Percentiles rank a stretch among this genome's conserved stretches.
These are phyloP conservation scores for Talaromyces sp. DNA, from an alignment of 2,329 filamentous ascomycete genomes.

Conservation along the genomic window DNA sequence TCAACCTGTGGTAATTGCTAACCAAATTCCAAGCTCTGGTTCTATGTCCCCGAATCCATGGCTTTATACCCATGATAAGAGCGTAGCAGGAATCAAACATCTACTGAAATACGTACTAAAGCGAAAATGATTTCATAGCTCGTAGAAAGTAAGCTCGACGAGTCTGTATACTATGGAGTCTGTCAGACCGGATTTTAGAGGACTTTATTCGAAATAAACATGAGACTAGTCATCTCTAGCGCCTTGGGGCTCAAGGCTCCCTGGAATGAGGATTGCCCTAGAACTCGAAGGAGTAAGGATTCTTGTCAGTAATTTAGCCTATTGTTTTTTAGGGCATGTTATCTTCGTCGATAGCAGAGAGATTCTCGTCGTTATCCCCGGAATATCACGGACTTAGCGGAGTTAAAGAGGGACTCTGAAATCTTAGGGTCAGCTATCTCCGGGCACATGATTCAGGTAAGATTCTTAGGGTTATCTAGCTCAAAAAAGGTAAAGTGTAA, in stretches of 20 bases:
- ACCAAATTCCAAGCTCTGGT: neutral
- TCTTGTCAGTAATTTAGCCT: neutral
- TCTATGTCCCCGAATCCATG: neutral
- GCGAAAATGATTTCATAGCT: neutral
- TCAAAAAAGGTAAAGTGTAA: neutral
- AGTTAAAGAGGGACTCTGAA: neutral
- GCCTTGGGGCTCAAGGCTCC: neutral
- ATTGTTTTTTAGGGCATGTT: neutral
- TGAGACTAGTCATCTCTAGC: neutral
- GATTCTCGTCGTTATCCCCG: neutral
- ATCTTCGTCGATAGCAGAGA: neutral
- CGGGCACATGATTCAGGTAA: neutral
- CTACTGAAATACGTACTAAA: neutral
- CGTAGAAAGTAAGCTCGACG: neutral
- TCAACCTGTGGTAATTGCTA: neutral
- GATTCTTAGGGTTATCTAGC: neutral
- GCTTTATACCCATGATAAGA: neutral
- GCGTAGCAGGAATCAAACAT: neutral
- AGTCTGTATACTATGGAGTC: neutral
- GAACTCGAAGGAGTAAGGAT: neutral
- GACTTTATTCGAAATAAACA: neutral
- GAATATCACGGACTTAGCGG: slow-evolving; percentile 2
- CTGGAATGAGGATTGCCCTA: neutral
- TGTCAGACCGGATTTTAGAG: neutral
- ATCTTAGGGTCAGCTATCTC: neutral